These are phyloP conservation scores for Pseudognaphalium luteoalbum DNA, from an alignment of 129 eudicot species.

Conservation along the genomic window DNA sequence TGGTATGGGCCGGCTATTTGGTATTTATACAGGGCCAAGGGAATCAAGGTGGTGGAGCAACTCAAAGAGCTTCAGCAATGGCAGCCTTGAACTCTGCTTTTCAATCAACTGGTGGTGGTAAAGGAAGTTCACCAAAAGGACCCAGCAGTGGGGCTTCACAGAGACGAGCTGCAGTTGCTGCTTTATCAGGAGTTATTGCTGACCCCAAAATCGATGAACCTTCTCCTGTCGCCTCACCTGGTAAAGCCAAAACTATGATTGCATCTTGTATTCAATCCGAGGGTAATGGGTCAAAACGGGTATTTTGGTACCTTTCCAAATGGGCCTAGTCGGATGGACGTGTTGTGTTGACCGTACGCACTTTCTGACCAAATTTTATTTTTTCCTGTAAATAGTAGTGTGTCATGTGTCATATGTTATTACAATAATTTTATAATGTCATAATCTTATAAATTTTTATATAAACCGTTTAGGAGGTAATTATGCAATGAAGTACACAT, in stretches of 20 bases:
- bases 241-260: slow-evolving; percentile 30
- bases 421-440: not conserved
- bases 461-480: not conserved
- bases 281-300: not conserved
- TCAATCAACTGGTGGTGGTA: slow-evolving; percentile 53
- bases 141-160: slow-evolving; percentile 61
- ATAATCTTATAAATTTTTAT: not conserved
- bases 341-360: not conserved
- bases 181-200: slow-evolving; percentile 77
- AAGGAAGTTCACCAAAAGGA: slow-evolving; percentile 45
- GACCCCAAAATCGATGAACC: slow-evolving; percentile 60
- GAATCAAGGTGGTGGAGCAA: slow-evolving; percentile 78
- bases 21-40: slow-evolving; percentile 44
- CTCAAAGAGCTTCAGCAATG: slow-evolving; percentile 94
- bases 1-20: not conserved
- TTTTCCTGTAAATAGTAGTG: not conserved
- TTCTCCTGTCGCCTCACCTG: slow-evolving; percentile 58
- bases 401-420: not conserved
- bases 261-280: no score
- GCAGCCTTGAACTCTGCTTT: slow-evolving; percentile 90
- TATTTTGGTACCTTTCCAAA: no score
- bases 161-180: slow-evolving; percentile 99
- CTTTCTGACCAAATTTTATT: not conserved
- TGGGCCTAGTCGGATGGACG: no score
- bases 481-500: not conserved